These are phyloP conservation scores for Chaetomiaceae sp. DNA, from an alignment of 2,329 filamentous ascomycete genomes.

Conservation along the genomic window DNA sequence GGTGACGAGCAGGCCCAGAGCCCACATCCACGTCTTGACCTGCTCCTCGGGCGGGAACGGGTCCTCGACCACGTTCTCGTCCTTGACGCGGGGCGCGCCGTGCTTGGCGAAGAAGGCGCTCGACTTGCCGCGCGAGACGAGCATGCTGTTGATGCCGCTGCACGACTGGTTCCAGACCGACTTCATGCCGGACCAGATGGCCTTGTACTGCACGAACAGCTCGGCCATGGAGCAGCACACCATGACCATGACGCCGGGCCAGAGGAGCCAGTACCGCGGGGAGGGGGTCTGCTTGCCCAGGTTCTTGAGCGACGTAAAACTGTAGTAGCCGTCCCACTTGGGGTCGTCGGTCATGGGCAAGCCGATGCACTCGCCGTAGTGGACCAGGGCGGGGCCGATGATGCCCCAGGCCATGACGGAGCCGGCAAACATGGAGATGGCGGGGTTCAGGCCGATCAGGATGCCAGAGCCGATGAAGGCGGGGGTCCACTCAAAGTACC, in stretches of 20 bases:
- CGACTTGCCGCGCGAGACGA: constrained; percentile 40
- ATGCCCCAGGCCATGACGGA: constrained; percentile 52
- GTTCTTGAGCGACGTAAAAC: constrained; percentile 33
- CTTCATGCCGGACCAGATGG: constrained; percentile 38
- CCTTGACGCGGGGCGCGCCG: constrained; percentile 30
- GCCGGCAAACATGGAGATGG: constrained; percentile 53
- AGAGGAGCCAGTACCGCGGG: constrained; percentile 40
- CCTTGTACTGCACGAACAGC: constrained; percentile 37
- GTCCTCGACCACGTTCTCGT: constrained; percentile 42
- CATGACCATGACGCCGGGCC: constrained; percentile 41
- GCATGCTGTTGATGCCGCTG: constrained; percentile 37
- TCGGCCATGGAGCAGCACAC: constrained; percentile 39
- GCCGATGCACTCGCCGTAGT: constrained; percentile 46
- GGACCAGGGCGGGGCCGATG: constrained; percentile 53
- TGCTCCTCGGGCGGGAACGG: constrained; percentile 43
- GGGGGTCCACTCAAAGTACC: constrained; percentile 54
- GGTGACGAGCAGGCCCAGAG: constrained; percentile 43
- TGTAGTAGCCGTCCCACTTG: constrained; percentile 41
- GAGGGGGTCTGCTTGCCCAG: constrained; percentile 33
- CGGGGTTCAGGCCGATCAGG: constrained; percentile 55
- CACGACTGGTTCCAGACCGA: constrained; percentile 45
- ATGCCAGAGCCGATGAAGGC: constrained; percentile 57
- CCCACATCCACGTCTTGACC: constrained; percentile 52
- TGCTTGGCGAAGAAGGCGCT: constrained; percentile 40
- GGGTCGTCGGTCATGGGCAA: constrained; percentile 34